Evolutionary conservation across 164 flowering plant species (phyloP).

Genomic region (Tetrastigma voinierianum): DNA sequence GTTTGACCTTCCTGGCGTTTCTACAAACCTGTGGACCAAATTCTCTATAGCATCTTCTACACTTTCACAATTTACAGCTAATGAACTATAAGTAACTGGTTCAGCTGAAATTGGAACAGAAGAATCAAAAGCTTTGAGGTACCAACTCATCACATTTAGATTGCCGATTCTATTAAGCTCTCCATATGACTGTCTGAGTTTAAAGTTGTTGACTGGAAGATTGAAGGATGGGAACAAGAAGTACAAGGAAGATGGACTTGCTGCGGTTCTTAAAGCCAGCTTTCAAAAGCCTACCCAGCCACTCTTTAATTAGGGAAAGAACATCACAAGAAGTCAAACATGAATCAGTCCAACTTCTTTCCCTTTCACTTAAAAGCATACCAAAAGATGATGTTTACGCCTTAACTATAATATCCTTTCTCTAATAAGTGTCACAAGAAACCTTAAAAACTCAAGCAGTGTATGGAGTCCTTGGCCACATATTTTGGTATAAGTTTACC

Average conservation of each 20-base stretch:
- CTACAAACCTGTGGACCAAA: conserved; percentile 31
- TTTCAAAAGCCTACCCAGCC: conserved; percentile 35
- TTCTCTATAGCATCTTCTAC: conserved; percentile 16
- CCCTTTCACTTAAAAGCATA: conserved; percentile 55
- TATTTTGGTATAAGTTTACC: conserved; percentile 69
- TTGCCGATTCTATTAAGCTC: conserved; percentile 8
- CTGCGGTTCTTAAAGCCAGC: conserved; percentile 11
- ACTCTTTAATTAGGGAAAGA: conserved; percentile 52
- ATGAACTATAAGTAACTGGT: conserved; percentile 8
- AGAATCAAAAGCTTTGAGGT: conserved; percentile 5
- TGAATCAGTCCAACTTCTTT: conserved; percentile 63
- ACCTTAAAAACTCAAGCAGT: conserved; percentile 74
- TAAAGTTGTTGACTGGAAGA: conserved; percentile 10
- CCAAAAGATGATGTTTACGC: conserved; percentile 66
- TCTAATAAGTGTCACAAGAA: conserved; percentile 63
- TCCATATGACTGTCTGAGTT: conserved; percentile 3
- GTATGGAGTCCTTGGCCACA: conserved; percentile 61
- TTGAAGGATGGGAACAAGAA: conserved; percentile 9
- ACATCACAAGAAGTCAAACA: conserved; percentile 45
- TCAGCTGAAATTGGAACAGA: conserved; percentile 12
- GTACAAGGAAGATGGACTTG: conserved; percentile 4
- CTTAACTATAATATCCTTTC: conserved; percentile 43
- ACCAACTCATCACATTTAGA: conserved; percentile 13
- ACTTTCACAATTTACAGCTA: conserved; percentile 5
- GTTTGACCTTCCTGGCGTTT: conserved; percentile 23